Evolutionary conservation across 1,139 yeast genomes (phyloP), one percentile per base, ranked within the genome.

Genomic region (Candida smagusa): DNA sequence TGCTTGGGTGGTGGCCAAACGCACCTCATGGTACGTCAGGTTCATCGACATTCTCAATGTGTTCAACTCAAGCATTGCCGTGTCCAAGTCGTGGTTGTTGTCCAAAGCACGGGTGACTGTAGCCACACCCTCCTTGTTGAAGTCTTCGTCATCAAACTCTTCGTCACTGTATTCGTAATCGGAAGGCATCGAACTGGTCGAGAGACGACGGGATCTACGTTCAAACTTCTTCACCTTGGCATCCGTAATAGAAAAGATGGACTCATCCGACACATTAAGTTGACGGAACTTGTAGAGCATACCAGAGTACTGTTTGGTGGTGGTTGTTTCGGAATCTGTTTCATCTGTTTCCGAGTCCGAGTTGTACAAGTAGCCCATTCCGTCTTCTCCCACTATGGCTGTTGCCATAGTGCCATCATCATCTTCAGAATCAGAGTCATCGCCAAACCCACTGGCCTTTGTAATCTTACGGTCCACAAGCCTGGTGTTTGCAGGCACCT

Each of bases 11-110:
- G 96, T 88, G 6, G 96, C 95, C 28, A 68, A 62, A 56, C 97
- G 78, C 9, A 92, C 97, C 55, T 90, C 96, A 53, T 87, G 95
- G 59, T 92, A 92, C 0, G 94, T 77, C 9, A 89, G 97, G 58
- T 92, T 89, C 92, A 90, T 84, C 48, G 96, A 86, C 98, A 94
- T 92, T 63, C 97, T 78, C 54, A 94, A 72, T 0, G 98, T 92
- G 57, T 90, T 90, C 53, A 92, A 75, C 62, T 92, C 98, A 47
- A 94, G 68, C 49, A 88, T 68, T 0, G 98, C 97, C 9, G 96
- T 90, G 55, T 92, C 97, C 44, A 88, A 73, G 53, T 86, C 95
- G 61, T 92, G 98, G 56, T 88, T 85, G 54, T 90, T 85, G 49
- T 85, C 92, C 59, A 92, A 77, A 0, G 98, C 94, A 54, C 98